Conservation (phyloP, 1,139 yeast genomes). For the Schwanniomyces etchellsii region DNA sequence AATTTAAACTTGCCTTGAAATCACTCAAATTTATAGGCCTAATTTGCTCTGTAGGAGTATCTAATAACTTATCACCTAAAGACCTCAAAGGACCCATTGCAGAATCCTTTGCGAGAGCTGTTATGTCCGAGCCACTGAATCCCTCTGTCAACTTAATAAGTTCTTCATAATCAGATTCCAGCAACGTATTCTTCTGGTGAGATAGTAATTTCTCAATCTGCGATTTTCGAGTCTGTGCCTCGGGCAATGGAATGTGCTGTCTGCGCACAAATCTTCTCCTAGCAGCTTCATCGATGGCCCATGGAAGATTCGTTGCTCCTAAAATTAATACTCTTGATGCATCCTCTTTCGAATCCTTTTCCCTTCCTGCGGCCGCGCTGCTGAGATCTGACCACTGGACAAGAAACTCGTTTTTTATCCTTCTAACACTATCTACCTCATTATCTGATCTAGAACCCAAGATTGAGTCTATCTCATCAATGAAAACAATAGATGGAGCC, state of each 20-base stretch:
- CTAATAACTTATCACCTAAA: constrained; percentile 79
- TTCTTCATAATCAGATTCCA: constrained; percentile 55
- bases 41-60: constrained; percentile 82
- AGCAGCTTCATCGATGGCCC: constrained; percentile 99
- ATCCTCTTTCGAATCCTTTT: constrained; percentile 52
- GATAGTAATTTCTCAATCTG: constrained; percentile 68
- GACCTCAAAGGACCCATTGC: constrained; percentile 97
- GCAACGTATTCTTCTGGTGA: constrained; percentile 70
- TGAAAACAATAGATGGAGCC: constrained; percentile 91
- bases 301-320: constrained; percentile 95
- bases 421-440: constrained; percentile 85
- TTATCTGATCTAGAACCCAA: constrained; percentile 82
- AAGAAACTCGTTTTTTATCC: constrained; percentile 90
- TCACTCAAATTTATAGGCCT: constrained; percentile 75
- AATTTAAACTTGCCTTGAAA: constrained; percentile 69
- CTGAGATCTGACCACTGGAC: constrained; percentile 96
- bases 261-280: constrained; percentile 89
- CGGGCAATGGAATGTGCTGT: constrained; percentile 94
- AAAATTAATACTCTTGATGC: constrained; percentile 71
- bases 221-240: constrained; percentile 68
- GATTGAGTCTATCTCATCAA: constrained; percentile 93
- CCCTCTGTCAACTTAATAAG: constrained; percentile 68
- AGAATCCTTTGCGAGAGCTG: constrained; percentile 94
- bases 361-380: constrained; percentile 83
- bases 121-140: constrained; percentile 89